phyloP scores from a whole-genome alignment of 164 flowering plant genomes.

The Aristolochia fimbriata region DNA sequence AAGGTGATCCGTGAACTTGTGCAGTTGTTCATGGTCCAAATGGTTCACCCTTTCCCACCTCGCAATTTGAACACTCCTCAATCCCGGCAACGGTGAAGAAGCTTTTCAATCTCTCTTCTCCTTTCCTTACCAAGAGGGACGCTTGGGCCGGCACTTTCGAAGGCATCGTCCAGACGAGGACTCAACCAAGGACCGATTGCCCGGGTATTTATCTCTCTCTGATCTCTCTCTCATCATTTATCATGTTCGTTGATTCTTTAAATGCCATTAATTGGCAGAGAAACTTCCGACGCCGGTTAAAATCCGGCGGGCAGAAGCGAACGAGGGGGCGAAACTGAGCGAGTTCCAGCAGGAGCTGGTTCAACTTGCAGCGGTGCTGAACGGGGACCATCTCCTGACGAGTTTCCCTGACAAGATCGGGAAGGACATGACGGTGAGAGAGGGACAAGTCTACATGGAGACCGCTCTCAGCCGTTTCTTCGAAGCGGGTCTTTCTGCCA shows the following conservation, averaged over 20 bases:
- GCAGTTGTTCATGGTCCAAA: slow-evolving; percentile 87
- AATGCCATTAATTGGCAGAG: slow-evolving; percentile 30
- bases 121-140: slow-evolving; percentile 71
- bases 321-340: slow-evolving; percentile 51
- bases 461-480: slow-evolving; percentile 57
- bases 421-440: slow-evolving; percentile 48
- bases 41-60: slow-evolving; percentile 53
- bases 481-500: slow-evolving; percentile 53
- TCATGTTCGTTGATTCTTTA: no score
- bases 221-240: no score
- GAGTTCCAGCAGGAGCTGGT: slow-evolving; percentile 79
- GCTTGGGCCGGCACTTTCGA: slow-evolving; percentile 94
- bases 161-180: slow-evolving; percentile 31
- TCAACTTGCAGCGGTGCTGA: slow-evolving; percentile 72
- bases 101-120: slow-evolving; percentile 53
- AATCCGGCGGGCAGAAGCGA: slow-evolving; percentile 45
- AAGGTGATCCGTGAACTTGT: slow-evolving; percentile 1
- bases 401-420: slow-evolving; percentile 36
- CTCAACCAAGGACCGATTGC: slow-evolving; percentile 73
- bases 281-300: slow-evolving; percentile 55
- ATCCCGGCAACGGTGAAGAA: slow-evolving; percentile 90
- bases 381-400: slow-evolving; percentile 51
- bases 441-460: slow-evolving; percentile 63
- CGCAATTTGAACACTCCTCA: slow-evolving; percentile 84
- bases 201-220: slow-evolving; percentile 33